These are phyloP conservation scores for Hanseniaspora sp. DNA, from an alignment of 1,139 yeast genomes.

Conservation along the genomic window DNA sequence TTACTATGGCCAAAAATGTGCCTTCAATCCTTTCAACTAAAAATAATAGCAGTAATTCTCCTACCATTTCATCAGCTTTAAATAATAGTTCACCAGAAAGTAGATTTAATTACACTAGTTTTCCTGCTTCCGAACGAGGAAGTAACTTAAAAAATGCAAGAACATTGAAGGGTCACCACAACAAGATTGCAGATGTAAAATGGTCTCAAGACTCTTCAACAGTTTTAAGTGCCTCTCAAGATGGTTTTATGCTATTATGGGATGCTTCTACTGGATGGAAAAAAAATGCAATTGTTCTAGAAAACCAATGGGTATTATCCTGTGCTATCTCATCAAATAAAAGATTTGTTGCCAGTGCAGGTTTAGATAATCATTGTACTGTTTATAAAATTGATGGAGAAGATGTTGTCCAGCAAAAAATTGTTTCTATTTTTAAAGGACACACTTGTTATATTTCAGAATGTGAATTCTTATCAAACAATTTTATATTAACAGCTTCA, in stretches of 20 bases:
- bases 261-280: conserved; percentile 66
- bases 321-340: conserved; percentile 66
- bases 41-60: background rate
- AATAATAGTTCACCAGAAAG: too few species aligned
- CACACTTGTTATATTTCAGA: conserved; percentile 77
- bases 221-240: conserved; percentile 69
- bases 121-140: conserved; percentile 14
- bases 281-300: conserved; percentile 54
- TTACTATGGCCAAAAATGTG: conserved; percentile 32
- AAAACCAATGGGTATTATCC: conserved; percentile 67
- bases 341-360: conserved; percentile 63
- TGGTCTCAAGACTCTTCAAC: conserved; percentile 56
- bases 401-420: conserved; percentile 35
- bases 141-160: conserved; percentile 32
- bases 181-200: conserved; percentile 55
- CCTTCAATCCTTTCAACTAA: conserved; percentile 22
- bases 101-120: too few species aligned
- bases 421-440: conserved; percentile 52
- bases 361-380: conserved; percentile 69
- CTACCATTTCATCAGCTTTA: background rate
- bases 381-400: conserved; percentile 42
- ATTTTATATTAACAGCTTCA: conserved; percentile 55
- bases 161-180: conserved; percentile 59
- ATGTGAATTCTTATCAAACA: conserved; percentile 50
- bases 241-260: conserved; percentile 80